phyloP scores from a whole-genome alignment of 2,329 filamentous ascomycete genomes.

The Eurotiales sp. region DNA sequence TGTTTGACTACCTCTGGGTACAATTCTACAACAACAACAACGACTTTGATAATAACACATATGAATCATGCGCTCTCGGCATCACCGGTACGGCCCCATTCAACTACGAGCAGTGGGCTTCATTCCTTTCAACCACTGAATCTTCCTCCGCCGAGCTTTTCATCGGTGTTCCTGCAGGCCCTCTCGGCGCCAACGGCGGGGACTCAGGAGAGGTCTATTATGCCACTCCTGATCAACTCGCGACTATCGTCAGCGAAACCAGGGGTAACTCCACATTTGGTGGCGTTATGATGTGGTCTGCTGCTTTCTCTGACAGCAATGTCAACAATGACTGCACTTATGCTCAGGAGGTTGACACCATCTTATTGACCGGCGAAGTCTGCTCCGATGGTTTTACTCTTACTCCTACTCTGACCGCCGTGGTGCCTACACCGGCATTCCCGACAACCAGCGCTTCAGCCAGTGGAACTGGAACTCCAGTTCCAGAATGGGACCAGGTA shows the following conservation, averaged over 20 bases:
- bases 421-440: slow-evolving; percentile 13
- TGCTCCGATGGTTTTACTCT: slow-evolving; percentile 9
- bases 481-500: slow-evolving; percentile 13
- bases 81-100: slow-evolving; percentile 5
- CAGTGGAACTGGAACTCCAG: slow-evolving; percentile 11
- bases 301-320: slow-evolving; percentile 47
- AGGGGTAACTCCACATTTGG: slow-evolving; percentile 47
- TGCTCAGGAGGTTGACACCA: slow-evolving; percentile 47
- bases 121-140: slow-evolving; percentile 33
- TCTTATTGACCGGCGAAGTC: slow-evolving; percentile 24
- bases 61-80: slow-evolving; percentile 27
- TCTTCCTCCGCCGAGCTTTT: slow-evolving; percentile 50
- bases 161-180: slow-evolving; percentile 47
- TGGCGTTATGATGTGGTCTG: slow-evolving; percentile 60
- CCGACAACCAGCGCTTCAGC: neutral
- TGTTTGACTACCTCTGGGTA: slow-evolving; percentile 53
- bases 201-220: slow-evolving; percentile 35
- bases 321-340: slow-evolving; percentile 41
- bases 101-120: slow-evolving; percentile 46
- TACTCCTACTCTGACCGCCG: slow-evolving; percentile 6
- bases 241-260: slow-evolving; percentile 42
- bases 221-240: slow-evolving; percentile 44
- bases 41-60: slow-evolving; percentile 35
- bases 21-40: slow-evolving; percentile 57
- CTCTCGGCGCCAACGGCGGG: slow-evolving; percentile 16